Conservation (phyloP, 129 eudicot species). For the Helianthus annuus region DNA sequence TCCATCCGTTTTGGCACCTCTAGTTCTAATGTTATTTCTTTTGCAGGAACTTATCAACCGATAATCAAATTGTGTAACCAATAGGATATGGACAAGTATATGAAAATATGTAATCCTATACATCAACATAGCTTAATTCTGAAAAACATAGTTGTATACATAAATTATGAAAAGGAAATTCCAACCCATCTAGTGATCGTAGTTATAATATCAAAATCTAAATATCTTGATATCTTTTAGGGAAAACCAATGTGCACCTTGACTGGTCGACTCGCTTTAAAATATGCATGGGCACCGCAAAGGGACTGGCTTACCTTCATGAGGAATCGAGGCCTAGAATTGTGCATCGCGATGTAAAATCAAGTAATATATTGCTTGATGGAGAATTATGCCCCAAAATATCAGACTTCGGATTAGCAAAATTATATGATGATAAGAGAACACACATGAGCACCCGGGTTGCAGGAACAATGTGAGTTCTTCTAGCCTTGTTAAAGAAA, state of each 20-base stretch:
- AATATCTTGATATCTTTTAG: constrained; percentile 28
- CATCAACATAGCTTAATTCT: too few species aligned
- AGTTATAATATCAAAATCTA: not conserved
- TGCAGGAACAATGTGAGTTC: too few species aligned
- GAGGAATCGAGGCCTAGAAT: constrained; percentile 57
- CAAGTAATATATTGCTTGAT: constrained; percentile 61
- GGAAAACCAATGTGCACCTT: constrained; percentile 33
- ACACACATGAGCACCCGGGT: constrained; percentile 40
- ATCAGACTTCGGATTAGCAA: constrained; percentile 74
- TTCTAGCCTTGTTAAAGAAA: not conserved
- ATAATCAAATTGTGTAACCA: too few species aligned
- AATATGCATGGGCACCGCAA: constrained; percentile 66
- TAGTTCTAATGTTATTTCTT: too few species aligned
- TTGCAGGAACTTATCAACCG: too few species aligned
- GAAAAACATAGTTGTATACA: not conserved
- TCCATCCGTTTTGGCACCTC: too few species aligned
- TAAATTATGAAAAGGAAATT: not conserved
- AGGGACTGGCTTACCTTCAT: constrained; percentile 66
- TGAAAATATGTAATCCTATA: too few species aligned
- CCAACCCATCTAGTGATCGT: not conserved
- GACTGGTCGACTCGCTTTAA: constrained; percentile 59
- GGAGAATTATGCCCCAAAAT: constrained; percentile 65
- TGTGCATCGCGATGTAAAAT: constrained; percentile 63
- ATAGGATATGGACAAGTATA: too few species aligned
- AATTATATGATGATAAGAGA: constrained; percentile 59